Base-by-base conservation (phyloP, 805 yeast genomes). In the Saccharomyces jurei region DNA sequence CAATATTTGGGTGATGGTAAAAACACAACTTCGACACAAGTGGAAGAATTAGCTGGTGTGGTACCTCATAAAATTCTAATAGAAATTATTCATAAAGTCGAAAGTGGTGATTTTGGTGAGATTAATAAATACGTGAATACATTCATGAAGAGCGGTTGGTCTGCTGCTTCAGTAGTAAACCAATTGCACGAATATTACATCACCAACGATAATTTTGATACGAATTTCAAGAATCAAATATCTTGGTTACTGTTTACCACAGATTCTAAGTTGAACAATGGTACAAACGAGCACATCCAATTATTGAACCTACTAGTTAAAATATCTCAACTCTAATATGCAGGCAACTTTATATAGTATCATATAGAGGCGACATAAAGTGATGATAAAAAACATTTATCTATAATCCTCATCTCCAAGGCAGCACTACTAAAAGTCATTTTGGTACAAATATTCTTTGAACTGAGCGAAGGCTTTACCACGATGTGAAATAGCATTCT, bases 201-300 rank as follows among this genome's bases (percentile, higher is more conserved):
- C 41, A 69, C 81, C 52, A 81, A 81, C 60, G 87, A 82, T 56
- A 59, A 70, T 2, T 67, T 79, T 30, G 63, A 74, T 4, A 74
- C 84, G 0, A 59, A 63, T 0, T 81, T 82, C 56, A 94, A 92
- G 66, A 87, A 83, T 64, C 63, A 70, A 48, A 79, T 89, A 10
- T 79, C 96, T 0, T 71, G 76, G 64, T 70, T 82, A 5, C 69
- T 94, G 27, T 89, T 90, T 62, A 86, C 83, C 47, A 78, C 89
- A 0, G 98, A 92, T 68, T 79, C 81, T 50, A 79, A 83, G 52
- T 74, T 92, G 53, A 79, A 83, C 52, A 89, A 83, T 64, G 99
- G 99, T 14, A 81, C 96, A 3, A 95, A 90, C 63, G 99, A 92
- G 67, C 89, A 87, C 56, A 73, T 92, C 29, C 96, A 88, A 62